Base-by-base conservation (phyloP, 148 eudicot species). In the Fagopyrum esculentum region DNA sequence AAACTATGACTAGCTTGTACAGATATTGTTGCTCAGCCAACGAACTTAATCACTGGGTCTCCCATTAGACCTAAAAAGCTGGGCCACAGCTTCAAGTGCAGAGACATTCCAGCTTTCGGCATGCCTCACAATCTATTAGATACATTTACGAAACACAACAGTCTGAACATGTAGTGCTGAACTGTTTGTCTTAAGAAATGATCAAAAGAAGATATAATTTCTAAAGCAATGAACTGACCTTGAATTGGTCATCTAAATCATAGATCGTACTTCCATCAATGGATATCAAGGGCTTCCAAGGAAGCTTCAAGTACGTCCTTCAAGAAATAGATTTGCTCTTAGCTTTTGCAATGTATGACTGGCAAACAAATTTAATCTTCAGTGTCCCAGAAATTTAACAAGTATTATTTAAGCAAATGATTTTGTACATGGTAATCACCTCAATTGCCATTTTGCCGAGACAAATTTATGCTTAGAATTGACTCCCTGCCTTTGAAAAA, bases 301-400 rank as follows among this genome's bases (percentile, higher is more conserved):
- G 98, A 84, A 94, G 96, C 81, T 88, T 91, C 77, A 94, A 87
- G 77, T 83, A 91, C 30, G 97, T 94, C 89, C 98, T 94, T 84
- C 86, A 78, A 10, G 59, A 59, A 45, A 73, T 12, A 45, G 50
- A 3, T 22, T 4, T 3, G 6, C 3, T 16, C 22, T 2, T 6
- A 55, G 17, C 8, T 19, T 40, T 35, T 40, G 2, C 48, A 54
- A 2, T 15, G 3, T 6, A 9, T 54, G 48, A 16, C 45, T 5
- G 6, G 17, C n/a, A 74, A 57, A 17, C 8, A 55, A 3, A 19
- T 57, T 9, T 17, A 19, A 7, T 2, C 30, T 50, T 69, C 49
- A 30, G 46, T 16, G 35, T 2, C 35, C 35, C 35, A 30, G 35
- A 30, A 69, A 69, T 26, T n/a, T 6, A 19, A 57, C 0, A 30